These are phyloP conservation scores for Fusarium multiceps DNA, from an alignment of 2,329 filamentous ascomycete species.

Conservation along the genomic window DNA sequence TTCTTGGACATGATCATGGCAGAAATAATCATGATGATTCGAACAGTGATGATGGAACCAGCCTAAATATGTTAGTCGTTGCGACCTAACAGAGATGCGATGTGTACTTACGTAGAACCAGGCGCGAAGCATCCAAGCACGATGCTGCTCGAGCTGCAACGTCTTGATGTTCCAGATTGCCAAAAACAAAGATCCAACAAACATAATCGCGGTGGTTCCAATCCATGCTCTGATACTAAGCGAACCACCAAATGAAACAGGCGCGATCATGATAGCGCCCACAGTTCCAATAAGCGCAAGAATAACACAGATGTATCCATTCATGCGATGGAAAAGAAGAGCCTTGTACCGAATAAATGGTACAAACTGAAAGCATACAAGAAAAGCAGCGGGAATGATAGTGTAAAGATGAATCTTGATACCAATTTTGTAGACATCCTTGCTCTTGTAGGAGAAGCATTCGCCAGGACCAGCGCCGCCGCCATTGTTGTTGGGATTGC, in stretches of 20 bases:
- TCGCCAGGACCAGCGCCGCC: conserved; percentile 13
- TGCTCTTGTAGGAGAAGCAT: conserved; percentile 21
- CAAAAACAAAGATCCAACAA: conserved; percentile 56
- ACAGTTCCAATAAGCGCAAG: conserved; percentile 59
- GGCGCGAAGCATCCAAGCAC: conserved; percentile 69
- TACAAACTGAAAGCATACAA: conserved; percentile 61
- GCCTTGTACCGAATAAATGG: conserved; percentile 59
- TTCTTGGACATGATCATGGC: conserved; percentile 13
- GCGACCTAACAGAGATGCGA: fast-evolving
- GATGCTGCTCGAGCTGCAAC: conserved; percentile 71
- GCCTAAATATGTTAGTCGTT: neutral
- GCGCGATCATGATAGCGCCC: conserved; percentile 65
- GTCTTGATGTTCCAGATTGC: conserved; percentile 68
- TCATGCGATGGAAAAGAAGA: conserved; percentile 68
- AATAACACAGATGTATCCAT: conserved; percentile 65
- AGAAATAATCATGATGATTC: conserved; percentile 25
- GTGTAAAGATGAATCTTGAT: conserved; percentile 59
- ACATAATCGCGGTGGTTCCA: conserved; percentile 57
- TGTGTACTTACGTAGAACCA: conserved; percentile 22
- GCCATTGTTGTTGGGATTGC: neutral
- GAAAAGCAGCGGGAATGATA: conserved; percentile 57
- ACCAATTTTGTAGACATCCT: conserved; percentile 45
- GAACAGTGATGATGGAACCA: conserved; percentile 19
- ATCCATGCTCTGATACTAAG: conserved; percentile 59
- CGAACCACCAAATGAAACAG: conserved; percentile 64